phyloP scores from a whole-genome alignment of 305 asterid genomes.

The Fraxinus sp. region DNA sequence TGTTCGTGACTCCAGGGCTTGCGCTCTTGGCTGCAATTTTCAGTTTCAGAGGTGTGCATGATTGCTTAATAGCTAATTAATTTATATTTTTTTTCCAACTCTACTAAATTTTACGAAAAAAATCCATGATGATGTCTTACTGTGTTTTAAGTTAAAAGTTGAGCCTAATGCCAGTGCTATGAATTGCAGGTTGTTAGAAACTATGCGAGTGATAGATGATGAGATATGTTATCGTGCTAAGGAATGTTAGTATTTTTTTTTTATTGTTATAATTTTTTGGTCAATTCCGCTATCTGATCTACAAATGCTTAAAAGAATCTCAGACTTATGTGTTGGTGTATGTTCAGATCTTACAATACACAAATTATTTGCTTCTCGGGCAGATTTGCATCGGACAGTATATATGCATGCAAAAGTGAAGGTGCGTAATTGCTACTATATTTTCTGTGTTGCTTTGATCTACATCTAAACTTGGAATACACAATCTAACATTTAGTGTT shows the following conservation, averaged over 20 bases:
- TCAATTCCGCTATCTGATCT: not conserved
- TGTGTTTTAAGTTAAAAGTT: not conserved
- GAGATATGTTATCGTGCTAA: constrained; percentile 90
- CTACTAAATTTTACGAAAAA: not conserved
- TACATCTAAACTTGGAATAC: constrained; percentile 17
- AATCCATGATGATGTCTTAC: not conserved
- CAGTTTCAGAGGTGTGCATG: constrained; percentile 65
- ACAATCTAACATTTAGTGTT: constrained; percentile 15
- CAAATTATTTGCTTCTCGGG: constrained; percentile 87
- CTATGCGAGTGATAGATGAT: constrained; percentile 79
- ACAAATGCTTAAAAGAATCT: constrained; percentile 1
- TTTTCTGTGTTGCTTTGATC: constrained; percentile 3
- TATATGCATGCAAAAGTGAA: constrained; percentile 88
- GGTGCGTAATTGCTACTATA: constrained; percentile 39
- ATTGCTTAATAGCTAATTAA: not conserved
- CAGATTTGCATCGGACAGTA: constrained; percentile 88
- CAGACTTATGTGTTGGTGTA: constrained; percentile 22
- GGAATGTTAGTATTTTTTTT: constrained; percentile 64
- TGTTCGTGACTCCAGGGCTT: constrained; percentile 86
- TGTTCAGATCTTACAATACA: constrained; percentile 79
- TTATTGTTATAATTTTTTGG: not conserved
- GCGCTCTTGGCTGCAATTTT: constrained; percentile 85
- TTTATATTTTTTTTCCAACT: not conserved
- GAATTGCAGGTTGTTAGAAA: constrained; percentile 70
- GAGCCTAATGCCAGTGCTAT: constrained; percentile 22